Conservation (phyloP, 805 yeast genomes). For the Zygosaccharomyces rouxii region DNA sequence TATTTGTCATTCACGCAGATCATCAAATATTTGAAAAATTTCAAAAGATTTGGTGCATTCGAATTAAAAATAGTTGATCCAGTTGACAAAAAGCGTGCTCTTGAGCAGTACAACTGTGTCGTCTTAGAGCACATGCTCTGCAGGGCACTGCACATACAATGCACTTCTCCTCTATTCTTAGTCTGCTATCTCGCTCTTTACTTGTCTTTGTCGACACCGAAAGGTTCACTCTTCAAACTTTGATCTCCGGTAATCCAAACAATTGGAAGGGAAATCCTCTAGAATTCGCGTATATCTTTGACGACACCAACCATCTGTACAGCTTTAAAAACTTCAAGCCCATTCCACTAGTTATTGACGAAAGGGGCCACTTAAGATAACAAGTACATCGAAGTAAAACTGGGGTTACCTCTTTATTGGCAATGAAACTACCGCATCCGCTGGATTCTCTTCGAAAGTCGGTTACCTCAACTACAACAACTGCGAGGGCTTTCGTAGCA, state of each 20-base stretch:
- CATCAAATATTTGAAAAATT: background rate
- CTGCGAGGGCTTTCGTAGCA: slow-evolving; percentile 36
- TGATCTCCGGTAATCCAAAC: background rate
- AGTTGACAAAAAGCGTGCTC: background rate
- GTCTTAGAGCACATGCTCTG: background rate
- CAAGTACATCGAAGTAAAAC: slow-evolving; percentile 28
- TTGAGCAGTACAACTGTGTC: background rate
- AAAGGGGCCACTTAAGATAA: slow-evolving; percentile 32
- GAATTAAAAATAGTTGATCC: background rate
- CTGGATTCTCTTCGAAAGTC: slow-evolving; percentile 39
- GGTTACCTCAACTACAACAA: slow-evolving; percentile 38
- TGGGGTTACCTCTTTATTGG: slow-evolving; percentile 24
- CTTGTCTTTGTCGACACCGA: background rate
- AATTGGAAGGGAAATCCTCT: background rate
- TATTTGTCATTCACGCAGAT: background rate
- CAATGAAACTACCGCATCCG: slow-evolving; percentile 24
- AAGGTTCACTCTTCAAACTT: background rate
- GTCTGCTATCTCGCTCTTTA: background rate
- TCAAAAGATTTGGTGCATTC: background rate
- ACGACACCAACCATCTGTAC: background rate
- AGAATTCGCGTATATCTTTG: background rate
- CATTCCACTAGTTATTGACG: background rate
- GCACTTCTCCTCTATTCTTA: background rate
- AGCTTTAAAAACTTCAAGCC: background rate
- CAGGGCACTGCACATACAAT: background rate